These are phyloP conservation scores for Butyriboletus loyo DNA, from an alignment of 768 basidiomycete species.

Conservation along the genomic window DNA sequence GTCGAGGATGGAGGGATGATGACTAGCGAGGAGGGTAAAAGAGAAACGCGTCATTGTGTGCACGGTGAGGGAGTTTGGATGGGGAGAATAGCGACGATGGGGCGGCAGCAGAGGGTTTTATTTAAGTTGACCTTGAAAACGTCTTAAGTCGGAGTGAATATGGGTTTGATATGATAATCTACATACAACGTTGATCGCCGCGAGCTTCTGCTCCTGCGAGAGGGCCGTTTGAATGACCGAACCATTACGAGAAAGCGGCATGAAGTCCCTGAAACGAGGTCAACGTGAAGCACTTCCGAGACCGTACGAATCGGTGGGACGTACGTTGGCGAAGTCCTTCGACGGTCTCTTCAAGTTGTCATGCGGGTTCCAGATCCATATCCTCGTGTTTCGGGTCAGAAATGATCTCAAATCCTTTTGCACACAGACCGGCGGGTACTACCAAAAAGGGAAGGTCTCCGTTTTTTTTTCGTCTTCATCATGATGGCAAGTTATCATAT, in stretches of 20 bases:
- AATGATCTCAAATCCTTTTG: neutral
- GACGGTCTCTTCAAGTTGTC: conserved; percentile 10
- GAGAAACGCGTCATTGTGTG: conserved; percentile 3
- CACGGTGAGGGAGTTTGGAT: neutral
- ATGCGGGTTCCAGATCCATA: conserved; percentile 1
- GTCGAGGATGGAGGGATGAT: conserved; percentile 29
- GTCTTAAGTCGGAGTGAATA: conserved; percentile 31
- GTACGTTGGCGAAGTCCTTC: conserved; percentile 6
- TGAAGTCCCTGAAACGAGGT: conserved; percentile 28
- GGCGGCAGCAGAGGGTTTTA: conserved; percentile 18
- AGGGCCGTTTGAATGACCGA: conserved; percentile 32
- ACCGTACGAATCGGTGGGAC: conserved; percentile 1
- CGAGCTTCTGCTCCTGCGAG: conserved; percentile 28
- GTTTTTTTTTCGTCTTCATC: neutral
- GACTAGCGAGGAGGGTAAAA: conserved; percentile 16
- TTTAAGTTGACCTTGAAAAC: conserved; percentile 28
- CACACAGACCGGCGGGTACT: neutral
- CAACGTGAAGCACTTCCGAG: conserved; percentile 13
- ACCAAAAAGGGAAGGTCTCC: conserved; percentile 7
- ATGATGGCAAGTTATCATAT: too few species aligned
- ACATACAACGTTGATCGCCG: conserved; percentile 37
- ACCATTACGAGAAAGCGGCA: conserved; percentile 33
- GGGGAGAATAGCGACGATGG: conserved; percentile 4
- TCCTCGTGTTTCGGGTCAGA: conserved; percentile 8
- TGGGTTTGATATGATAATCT: conserved; percentile 36